These are phyloP conservation scores for Hura crepitans DNA, from an alignment of 441 rosid genomes.

Conservation along the genomic window DNA sequence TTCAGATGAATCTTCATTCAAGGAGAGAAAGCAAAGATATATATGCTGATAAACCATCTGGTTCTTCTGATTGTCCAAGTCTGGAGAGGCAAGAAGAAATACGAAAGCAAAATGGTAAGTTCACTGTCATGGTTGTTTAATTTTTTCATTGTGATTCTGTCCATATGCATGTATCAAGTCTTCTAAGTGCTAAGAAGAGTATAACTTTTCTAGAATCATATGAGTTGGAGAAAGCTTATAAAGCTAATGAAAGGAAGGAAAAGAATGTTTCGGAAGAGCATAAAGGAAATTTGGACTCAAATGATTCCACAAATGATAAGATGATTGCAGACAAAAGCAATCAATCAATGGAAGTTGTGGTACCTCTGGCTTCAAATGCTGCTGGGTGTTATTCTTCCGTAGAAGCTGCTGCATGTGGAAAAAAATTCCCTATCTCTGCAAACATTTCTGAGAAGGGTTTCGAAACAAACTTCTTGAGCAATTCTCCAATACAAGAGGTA, in stretches of 20 bases:
- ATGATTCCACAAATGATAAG: constrained; percentile 17
- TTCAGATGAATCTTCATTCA: constrained; percentile 28
- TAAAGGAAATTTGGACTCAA: constrained; percentile 25
- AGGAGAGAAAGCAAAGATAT: constrained; percentile 22
- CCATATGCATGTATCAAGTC: constrained; percentile 5
- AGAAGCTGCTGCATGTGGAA: constrained; percentile 11
- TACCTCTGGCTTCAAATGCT: constrained; percentile 11
- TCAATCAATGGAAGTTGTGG: constrained; percentile 15
- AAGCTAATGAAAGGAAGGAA: constrained; percentile 25
- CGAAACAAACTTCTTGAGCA: constrained; percentile 11
- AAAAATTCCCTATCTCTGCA: not conserved
- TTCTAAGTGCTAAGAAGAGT: constrained; percentile 13
- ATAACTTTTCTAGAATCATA: constrained; percentile 26
- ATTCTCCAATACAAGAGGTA: constrained; percentile 16
- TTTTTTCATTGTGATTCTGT: constrained; percentile 3
- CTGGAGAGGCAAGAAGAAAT: constrained; percentile 28
- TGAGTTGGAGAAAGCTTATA: constrained; percentile 28
- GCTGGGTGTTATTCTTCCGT: constrained; percentile 3
- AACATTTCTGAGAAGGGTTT: constrained; percentile 12
- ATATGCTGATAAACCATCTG: constrained; percentile 20
- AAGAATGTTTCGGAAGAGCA: constrained; percentile 18
- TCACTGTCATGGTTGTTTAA: constrained; percentile 2
- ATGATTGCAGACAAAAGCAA: not conserved
- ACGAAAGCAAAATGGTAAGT: constrained; percentile 28
- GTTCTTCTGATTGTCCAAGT: constrained; percentile 20